Base-by-base conservation (phyloP, 345 rosid species). In the Camelina neglecta region DNA sequence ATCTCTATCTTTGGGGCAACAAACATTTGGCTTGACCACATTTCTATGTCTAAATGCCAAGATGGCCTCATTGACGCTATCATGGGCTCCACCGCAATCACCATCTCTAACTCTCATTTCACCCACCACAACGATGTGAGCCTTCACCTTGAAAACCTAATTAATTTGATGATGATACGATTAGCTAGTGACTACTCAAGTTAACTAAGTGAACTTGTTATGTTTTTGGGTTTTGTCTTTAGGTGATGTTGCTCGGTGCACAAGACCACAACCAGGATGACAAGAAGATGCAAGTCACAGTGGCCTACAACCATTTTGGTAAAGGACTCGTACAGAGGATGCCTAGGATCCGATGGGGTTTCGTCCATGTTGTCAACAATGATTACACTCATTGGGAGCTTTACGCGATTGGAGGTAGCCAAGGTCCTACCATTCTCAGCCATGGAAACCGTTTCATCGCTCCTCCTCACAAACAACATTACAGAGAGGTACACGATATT, bases 31-130 rank as follows among this genome's bases (percentile, higher is more conserved):
- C 84, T 93, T 20, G 98, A 93, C 75, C 98, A 93, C 35, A 83
- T 87, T 59, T 88, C 97, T 12, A 86, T 87, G 89, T 88, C 86
- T 36, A 72, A 49, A 0, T 89, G 96, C 71, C 38, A 45, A 1
- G 97, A 93, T 61, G 97, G 98, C 16, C 81, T 93, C 44, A 82
- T 93, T n/a, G 98, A 93, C 50, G 89, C 83, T 29, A 75, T 93
- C 5, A 64, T 65, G 81, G 96, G 86, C 2, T 89, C 97, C 23
- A 93, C 91, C 16, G 97, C 84, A 15, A 74, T 93, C 72, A 91
- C 97, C 73, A 82, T 93, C 78, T 93, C 98, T 77, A 93, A 90
- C 68, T 74, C 80, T 65, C 95, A 91, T 65, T 85, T 93, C 84
- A 88, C 97, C 18, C 33, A 83, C 39, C 98, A 93, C 82, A 83